phyloP scores from a whole-genome alignment of 495 filamentous ascomycete species.

The Aspergillus nidulans region DNA sequence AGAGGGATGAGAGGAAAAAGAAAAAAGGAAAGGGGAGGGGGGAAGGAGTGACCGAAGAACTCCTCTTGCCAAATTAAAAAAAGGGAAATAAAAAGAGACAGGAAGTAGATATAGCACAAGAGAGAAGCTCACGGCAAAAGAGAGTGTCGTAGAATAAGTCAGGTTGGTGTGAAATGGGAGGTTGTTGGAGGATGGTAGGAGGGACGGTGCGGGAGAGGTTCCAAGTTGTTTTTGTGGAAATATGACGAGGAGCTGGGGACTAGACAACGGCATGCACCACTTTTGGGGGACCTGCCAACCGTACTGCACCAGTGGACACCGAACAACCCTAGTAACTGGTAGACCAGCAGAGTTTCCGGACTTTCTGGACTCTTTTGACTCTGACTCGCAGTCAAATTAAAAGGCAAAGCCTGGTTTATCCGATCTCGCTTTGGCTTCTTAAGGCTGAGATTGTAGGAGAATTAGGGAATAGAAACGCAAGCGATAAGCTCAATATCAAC shows the following conservation, averaged over 20 bases:
- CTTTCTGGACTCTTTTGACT: neutral
- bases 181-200: neutral
- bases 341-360: neutral
- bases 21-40: constrained; percentile 20
- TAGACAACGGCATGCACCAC: constrained; percentile 9
- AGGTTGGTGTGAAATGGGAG: neutral
- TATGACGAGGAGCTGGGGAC: constrained; percentile 16
- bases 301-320: too few relatives aligned
- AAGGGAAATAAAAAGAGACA: constrained; percentile 6
- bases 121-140: constrained; percentile 13
- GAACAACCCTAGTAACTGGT: neutral
- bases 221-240: constrained; percentile 18
- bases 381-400: neutral
- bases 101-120: constrained; percentile 5
- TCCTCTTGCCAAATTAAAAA: constrained; percentile 9
- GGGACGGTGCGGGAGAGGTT: constrained; percentile 10
- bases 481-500: neutral
- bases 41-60: constrained; percentile 17
- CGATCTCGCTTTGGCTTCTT: neutral
- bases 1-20: constrained; percentile 14
- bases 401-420: neutral
- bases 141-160: constrained; percentile 12
- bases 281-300: neutral
- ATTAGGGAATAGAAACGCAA: neutral
- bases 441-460: constrained; percentile 3